A percentile compares a stretch with the other conserved stretches of the same genome.
Conservation (phyloP, 805 yeast genomes). For the Zygotorulaspora florentina region DNA sequence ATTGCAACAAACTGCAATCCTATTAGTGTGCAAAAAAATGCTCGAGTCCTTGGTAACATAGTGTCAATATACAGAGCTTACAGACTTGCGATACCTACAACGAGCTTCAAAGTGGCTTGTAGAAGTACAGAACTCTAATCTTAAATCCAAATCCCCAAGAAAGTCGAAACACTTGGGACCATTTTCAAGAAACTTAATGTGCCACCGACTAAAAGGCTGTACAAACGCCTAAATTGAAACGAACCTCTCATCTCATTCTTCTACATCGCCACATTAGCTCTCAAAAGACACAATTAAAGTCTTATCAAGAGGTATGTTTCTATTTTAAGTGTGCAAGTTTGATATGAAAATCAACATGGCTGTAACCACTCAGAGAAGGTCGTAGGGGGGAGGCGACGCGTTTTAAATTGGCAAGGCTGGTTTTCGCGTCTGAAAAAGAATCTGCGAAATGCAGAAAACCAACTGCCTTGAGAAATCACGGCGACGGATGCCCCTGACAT, state of each 20-base stretch:
- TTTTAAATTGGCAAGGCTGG: not conserved
- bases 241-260: not conserved
- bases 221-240: not conserved
- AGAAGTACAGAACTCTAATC: not conserved
- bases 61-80: not conserved
- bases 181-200: not conserved
- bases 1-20: conserved; percentile 47
- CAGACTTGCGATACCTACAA: not conserved
- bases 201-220: not conserved
- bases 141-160: too few species aligned
- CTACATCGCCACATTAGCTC: not conserved
- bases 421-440: not conserved
- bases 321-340: not conserved
- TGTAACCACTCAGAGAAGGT: not conserved
- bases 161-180: not conserved
- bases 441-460: not conserved
- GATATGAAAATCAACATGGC: not conserved
- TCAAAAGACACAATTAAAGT: not conserved
- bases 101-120: not conserved
- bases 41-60: conserved; percentile 6
- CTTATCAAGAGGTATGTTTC: not conserved
- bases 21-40: conserved; percentile 6
- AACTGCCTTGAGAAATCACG: not conserved
- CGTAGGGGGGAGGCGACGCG: not conserved
- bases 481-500: not conserved